phyloP scores from a whole-genome alignment of 306 rosid species.

The Fragaria vesca region DNA sequence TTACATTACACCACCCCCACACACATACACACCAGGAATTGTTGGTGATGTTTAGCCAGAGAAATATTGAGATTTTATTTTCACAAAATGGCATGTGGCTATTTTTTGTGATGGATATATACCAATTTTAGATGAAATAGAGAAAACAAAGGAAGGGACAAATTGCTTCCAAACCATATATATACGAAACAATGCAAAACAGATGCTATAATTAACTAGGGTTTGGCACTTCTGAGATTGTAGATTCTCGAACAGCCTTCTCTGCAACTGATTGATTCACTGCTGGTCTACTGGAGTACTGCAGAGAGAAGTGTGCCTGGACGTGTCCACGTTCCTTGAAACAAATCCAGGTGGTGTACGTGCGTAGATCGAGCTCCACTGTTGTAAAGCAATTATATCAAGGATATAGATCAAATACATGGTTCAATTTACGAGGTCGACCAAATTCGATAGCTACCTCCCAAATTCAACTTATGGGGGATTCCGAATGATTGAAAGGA shows the following conservation, averaged over 20 bases:
- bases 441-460: not conserved
- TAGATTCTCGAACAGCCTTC: not conserved
- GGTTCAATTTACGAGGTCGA: constrained; percentile 24
- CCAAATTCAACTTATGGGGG: not conserved
- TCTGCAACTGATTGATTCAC: not conserved
- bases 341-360: constrained; percentile 7
- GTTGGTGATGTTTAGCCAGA: not conserved
- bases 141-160: too few relatives aligned
- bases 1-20: not conserved
- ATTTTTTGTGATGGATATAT: too few relatives aligned
- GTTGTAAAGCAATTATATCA: not conserved
- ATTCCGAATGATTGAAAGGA: constrained; percentile 10
- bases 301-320: constrained; percentile 1
- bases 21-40: not conserved
- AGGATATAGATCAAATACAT: not conserved
- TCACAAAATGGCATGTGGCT: too few relatives aligned
- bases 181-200: not conserved
- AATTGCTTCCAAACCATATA: too few relatives aligned
- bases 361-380: not conserved
- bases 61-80: not conserved
- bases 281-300: not conserved
- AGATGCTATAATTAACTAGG: not conserved
- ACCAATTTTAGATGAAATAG: too few relatives aligned
- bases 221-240: not conserved
- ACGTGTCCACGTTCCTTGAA: not conserved